Base-by-base conservation (phyloP, 257 asterid genomes). In the Fraxinus pennsylvanica region DNA sequence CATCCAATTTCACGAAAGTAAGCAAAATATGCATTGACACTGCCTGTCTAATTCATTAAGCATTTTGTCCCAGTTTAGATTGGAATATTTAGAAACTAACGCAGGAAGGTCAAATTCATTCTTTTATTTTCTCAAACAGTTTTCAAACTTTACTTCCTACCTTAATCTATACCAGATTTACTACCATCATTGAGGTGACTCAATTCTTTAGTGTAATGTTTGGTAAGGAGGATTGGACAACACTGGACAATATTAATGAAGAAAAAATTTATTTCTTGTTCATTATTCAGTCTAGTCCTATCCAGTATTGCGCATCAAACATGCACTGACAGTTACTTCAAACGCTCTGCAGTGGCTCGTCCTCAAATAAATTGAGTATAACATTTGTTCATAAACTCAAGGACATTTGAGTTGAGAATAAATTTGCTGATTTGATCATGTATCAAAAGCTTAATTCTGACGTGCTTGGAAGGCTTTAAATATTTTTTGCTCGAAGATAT, bases 311-410 rank as follows among this genome's bases (percentile, higher is more conserved):
- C n/a, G 65, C 65, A 54, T 54, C 10, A n/a, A 54, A 19, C 68
- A 61, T 6, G 12, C 3, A 19, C 25, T 57, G 7, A 57, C 2
- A 38, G 27, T 69, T 22, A 69, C 45, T 68, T 80, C 71, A 66
- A 69, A 13, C n/a, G 13, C 5, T 76, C 65, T 50, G 25, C 71
- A 30, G 21, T 35, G 22, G 63, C 9, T 39, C 35, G 36, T 67
- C 73, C 68, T 80, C 33, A 74, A 38, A n/a, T 66, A 71, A 65
- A 27, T 6, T 25, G 50, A 17, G 33, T 12, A 33, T 22, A 33
- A 69, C 22, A 36, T n/a, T 75, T 78, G 67, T 29, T 66, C 68
- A 29, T 38, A 32, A 69, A 79, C 68, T 77, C 21, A 66, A 70
- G 36, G 21, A 54, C 43, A 36, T 43, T 72, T 59, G 38, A 72